Base-by-base conservation (phyloP, 441 rosid species). In the Pelargonium australe region DNA sequence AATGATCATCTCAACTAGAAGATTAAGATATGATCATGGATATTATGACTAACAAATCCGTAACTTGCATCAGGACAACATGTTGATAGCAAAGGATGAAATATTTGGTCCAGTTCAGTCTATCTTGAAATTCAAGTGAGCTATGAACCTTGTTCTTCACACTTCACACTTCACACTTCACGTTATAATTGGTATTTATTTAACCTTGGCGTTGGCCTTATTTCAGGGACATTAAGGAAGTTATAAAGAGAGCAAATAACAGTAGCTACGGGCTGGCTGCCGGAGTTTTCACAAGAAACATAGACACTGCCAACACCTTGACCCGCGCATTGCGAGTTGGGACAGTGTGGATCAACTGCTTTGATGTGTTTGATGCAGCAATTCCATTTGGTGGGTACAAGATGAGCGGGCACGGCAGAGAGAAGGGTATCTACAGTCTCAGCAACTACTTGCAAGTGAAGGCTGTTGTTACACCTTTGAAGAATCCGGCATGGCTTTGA, bases 361-460 rank as follows among this genome's bases (percentile, higher is more conserved):
- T 60, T 23, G 85, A 84, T 70, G 68, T 76, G 47, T 80, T 89
- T 16, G 96, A 89, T 75, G 81, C 81, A 7, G 77, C 86, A 0
- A 84, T 85, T 66, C 96, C 96, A 14, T 86, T 85, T 57, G 97
- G 95, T 41, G 97, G 97, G 62, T 91, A 86, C 79, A 89, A 91
- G 78, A 85, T 84, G 91, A 91, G 94, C 53, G 96, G 96, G 45
- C 80, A 79, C 0, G 95, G 90, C 13, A 86, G 92, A 77, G 93
- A 89, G 69, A 84, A 85, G 79, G 86, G 97, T 55, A 57, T 84
- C 63, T 81, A 87, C 76, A 66, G 85, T 71, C 88, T 89, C 34
- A 75, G 7, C 74, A 86, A 83, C 76, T 91, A 89, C 81, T 85
- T 91, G 84, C 95, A 89, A 73, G 82, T 85, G 31, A 91, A 91